Conservation (phyloP, 306 rosid species). For the Cicer bijugum region DNA sequence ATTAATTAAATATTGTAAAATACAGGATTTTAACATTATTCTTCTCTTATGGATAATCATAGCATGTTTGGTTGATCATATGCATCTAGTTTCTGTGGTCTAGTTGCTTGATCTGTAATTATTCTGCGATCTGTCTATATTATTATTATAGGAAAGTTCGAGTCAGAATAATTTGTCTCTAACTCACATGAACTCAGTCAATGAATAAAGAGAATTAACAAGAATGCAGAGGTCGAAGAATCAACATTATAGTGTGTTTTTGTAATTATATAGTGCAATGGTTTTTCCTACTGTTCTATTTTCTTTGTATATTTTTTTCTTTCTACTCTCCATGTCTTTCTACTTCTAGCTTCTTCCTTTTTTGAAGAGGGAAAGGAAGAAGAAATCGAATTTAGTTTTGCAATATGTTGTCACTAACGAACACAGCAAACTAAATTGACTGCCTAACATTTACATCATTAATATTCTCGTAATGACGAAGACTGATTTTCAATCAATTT, state of each 20-base stretch:
- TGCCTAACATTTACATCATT: constrained; percentile 20
- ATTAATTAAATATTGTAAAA: constrained; percentile 18
- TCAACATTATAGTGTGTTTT: background rate
- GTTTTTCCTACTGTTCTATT: background rate
- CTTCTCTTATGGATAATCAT: constrained; percentile 1
- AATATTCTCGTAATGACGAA: constrained; percentile 14
- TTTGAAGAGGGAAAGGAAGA: constrained; percentile 10
- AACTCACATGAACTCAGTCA: background rate
- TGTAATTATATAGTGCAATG: background rate
- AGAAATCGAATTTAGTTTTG: constrained; percentile 1
- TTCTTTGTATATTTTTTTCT: background rate
- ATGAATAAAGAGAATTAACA: constrained; percentile 1
- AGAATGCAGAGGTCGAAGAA: constrained; percentile 7
- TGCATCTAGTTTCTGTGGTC: constrained; percentile 3
- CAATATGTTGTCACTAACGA: constrained; percentile 20
- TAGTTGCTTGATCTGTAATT: constrained; percentile 7
- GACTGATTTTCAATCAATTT: constrained; percentile 36
- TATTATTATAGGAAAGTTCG: constrained; percentile 30
- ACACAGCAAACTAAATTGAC: constrained; percentile 11
- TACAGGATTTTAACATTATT: constrained; percentile 9
- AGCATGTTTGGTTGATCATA: constrained; percentile 10
- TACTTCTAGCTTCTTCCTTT: background rate
- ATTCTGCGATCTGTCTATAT: background rate
- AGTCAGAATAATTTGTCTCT: background rate
- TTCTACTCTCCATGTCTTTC: constrained; percentile 19